Evolutionary conservation across 2,329 filamentous ascomycete species (phyloP), one percentile per base, ranked within the genome.

Genomic region (Sporothrix globosa): DNA sequence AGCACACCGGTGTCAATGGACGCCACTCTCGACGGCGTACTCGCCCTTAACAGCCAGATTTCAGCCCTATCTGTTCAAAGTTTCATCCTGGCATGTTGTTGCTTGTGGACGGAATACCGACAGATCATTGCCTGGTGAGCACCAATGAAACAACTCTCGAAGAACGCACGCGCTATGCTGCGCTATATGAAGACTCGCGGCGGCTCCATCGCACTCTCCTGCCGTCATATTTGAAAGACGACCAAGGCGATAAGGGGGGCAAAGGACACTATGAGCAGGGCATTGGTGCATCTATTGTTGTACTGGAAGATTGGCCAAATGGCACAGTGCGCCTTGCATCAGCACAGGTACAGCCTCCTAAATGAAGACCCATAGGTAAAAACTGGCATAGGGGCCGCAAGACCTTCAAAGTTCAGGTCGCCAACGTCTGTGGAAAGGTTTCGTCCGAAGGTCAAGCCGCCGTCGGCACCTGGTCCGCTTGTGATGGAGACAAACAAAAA

Each of bases 141-240:
- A 14, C 69, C 60, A 19, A 67, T n/a, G 27, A 44, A 73, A 11
- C n/a, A 71, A 14, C 65, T 52, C 10, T 44, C 44, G 9, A 58
- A 34, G 2, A 67, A 48, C 19, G 58, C 68, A 11, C 34, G 24
- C 21, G 46, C 19, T 3, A 69, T 67, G 53, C 52, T 67, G 46
- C 81, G 78, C 41, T 80, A 73, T 34, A 70, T 72, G 41, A 82
- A 67, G 72, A 82, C 77, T 9, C 79, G 79, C 46, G 77, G 77
- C 17, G 81, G 80, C 21, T 82, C 74, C 0, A 79, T 82, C 3
- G 79, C 81, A 3, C 70, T 73, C 34, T 81, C 78, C 44, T 74
- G 73, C 19, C 76, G 75, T 71, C 76, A 76, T 70, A 77, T 67
- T 73, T 82, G 80, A 30, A 81, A 71, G 34, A 48, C 74, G 24